Evolutionary conservation across 1,139 yeast genomes (phyloP).

Genomic region (Geotrichum bryndzae): DNA sequence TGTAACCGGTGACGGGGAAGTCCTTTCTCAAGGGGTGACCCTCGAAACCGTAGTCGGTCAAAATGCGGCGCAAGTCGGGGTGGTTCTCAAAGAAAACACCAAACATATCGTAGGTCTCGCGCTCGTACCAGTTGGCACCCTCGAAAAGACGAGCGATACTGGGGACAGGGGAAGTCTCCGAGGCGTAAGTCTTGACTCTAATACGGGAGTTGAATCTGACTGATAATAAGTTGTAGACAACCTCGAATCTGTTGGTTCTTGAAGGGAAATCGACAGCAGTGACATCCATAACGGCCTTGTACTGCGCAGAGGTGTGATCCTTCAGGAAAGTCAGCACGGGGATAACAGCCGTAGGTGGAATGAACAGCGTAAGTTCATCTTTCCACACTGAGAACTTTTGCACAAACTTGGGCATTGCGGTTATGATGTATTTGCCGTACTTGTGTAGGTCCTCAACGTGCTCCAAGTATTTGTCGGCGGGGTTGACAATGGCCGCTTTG

Average conservation of each 20-base stretch:
- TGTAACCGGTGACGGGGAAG: conserved; percentile 88
- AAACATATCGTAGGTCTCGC: conserved; percentile 81
- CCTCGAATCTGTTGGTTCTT: conserved; percentile 79
- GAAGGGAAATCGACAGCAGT: conserved; percentile 87
- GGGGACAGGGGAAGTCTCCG: conserved; percentile 78
- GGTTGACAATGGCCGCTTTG: conserved; percentile 62
- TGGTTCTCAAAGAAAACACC: conserved; percentile 85
- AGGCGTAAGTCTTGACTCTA: conserved; percentile 84
- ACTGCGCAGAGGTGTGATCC: conserved; percentile 77
- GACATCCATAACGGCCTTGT: conserved; percentile 70
- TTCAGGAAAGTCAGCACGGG: conserved; percentile 66
- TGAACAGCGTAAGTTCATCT: conserved; percentile 72
- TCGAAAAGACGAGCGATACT: conserved; percentile 62
- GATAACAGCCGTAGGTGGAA: conserved; percentile 68
- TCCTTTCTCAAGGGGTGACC: conserved; percentile 91
- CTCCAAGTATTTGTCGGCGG: conserved; percentile 68
- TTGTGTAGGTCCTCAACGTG: conserved; percentile 71
- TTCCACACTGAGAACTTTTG: conserved; percentile 89
- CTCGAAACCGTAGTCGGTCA: conserved; percentile 90
- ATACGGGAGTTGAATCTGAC: conserved; percentile 82
- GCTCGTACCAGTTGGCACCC: conserved; percentile 87
- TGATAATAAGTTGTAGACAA: conserved; percentile 74
- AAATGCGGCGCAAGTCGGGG: conserved; percentile 83
- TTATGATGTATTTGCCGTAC: conserved; percentile 74
- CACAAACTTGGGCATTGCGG: conserved; percentile 73